Evolutionary conservation across 192 early-diverging fungal species (phyloP).

Genomic region (Oehlia diaphana): DNA sequence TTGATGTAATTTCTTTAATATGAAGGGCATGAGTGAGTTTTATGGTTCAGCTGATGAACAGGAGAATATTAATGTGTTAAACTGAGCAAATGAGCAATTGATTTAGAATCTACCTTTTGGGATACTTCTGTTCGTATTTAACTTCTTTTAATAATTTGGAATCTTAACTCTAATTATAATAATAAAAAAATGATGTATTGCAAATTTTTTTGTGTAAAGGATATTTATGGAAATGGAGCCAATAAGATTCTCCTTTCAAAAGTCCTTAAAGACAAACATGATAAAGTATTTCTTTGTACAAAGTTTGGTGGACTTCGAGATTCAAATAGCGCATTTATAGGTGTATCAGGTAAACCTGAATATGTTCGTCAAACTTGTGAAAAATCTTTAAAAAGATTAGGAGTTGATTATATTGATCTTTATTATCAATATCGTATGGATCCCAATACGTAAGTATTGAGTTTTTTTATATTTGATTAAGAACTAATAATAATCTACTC

Average conservation of each 20-base stretch:
- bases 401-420: conserved; percentile 40
- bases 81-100: conserved; percentile 51
- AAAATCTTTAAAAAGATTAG: conserved; percentile 33
- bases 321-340: neutral
- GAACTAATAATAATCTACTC: no score
- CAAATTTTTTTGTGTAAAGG: neutral
- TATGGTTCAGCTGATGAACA: conserved; percentile 41
- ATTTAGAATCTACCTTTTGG: conserved; percentile 55
- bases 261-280: conserved; percentile 47
- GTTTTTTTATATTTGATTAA: no score
- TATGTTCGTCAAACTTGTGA: conserved; percentile 43
- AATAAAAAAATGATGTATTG: no score
- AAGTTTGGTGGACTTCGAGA: conserved; percentile 55
- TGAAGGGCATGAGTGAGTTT: conserved; percentile 33
- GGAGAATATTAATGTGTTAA: conserved; percentile 41
- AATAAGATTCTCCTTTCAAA: conserved; percentile 57
- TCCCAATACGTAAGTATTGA: conserved; percentile 22
- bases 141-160: no score
- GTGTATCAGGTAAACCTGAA: conserved; percentile 46
- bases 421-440: conserved; percentile 43
- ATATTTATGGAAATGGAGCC: conserved; percentile 56
- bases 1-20: no score
- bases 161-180: neutral
- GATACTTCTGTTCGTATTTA: conserved; percentile 43
- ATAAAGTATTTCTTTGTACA: conserved; percentile 60